Evolutionary conservation across 129 eudicot genomes (phyloP).

Genomic region (Apium graveolens): DNA sequence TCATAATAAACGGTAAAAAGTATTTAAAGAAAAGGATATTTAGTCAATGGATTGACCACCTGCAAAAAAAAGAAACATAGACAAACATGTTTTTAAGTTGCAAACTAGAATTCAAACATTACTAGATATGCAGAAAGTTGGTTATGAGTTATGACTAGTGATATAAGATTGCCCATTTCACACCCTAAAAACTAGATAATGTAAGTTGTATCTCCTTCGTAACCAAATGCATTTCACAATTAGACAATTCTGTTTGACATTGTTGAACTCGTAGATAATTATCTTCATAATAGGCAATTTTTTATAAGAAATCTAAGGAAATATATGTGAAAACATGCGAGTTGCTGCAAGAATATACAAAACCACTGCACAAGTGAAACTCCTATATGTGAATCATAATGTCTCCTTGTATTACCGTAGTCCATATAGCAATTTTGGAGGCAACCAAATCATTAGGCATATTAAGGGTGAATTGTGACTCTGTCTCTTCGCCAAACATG

Average conservation of each 20-base stretch:
- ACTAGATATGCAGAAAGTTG: neutral
- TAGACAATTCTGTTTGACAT: neutral
- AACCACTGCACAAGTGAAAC: neutral
- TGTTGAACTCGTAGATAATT: no score
- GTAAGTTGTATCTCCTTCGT: neutral
- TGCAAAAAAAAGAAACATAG: conserved; percentile 29
- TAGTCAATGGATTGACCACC: conserved; percentile 96
- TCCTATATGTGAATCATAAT: neutral
- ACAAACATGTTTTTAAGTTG: neutral
- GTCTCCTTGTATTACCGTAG: conserved; percentile 51
- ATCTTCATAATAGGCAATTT: neutral
- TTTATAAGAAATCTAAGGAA: neutral
- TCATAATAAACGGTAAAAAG: neutral
- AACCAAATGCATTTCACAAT: neutral
- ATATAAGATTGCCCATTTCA: neutral
- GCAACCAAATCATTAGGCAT: conserved; percentile 67
- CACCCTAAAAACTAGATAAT: neutral
- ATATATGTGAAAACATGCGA: neutral
- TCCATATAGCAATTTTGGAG: conserved; percentile 92
- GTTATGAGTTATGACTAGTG: neutral
- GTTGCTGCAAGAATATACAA: neutral
- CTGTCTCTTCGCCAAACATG: conserved; percentile 73
- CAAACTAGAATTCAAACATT: neutral
- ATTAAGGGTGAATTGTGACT: conserved; percentile 85
- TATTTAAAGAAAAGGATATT: conserved; percentile 60